These are phyloP conservation scores for Aspergillus terreus DNA, from an alignment of 2,329 filamentous ascomycete species.

Conservation along the genomic window DNA sequence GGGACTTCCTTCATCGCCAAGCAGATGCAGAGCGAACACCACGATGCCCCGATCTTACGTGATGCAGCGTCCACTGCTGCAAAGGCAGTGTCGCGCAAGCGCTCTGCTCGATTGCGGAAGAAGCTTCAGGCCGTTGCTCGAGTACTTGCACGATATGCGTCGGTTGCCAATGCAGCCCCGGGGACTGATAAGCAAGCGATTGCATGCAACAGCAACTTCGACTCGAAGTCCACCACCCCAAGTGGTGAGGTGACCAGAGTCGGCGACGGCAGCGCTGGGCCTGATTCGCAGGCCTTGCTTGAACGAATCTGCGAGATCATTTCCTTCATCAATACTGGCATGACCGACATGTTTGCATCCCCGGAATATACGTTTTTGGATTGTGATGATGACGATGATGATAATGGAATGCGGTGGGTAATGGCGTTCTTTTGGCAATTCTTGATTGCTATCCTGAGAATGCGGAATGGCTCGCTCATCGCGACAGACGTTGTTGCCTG, in stretches of 20 bases:
- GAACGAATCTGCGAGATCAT: not conserved
- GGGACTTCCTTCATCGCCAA: not conserved
- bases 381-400: not conserved
- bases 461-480: not conserved
- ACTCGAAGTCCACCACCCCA: too few relatives aligned
- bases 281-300: too few relatives aligned
- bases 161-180: not conserved
- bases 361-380: not conserved
- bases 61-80: not conserved
- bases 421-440: not conserved
- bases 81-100: not conserved
- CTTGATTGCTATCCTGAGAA: not conserved
- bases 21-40: not conserved
- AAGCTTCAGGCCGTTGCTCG: slow-evolving; percentile 4
- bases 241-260: too few relatives aligned
- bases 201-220: not conserved
- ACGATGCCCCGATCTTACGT: not conserved
- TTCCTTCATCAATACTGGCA: not conserved
- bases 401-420: not conserved
- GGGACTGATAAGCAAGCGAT: not conserved
- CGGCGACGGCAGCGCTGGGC: too few relatives aligned
- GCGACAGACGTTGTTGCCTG: not conserved
- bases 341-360: not conserved
- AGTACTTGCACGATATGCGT: slow-evolving; percentile 3
- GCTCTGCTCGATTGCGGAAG: not conserved